Evolutionary conservation across 2,329 filamentous ascomycete species (phyloP).

Genomic region (Fusarium coffeatum): DNA sequence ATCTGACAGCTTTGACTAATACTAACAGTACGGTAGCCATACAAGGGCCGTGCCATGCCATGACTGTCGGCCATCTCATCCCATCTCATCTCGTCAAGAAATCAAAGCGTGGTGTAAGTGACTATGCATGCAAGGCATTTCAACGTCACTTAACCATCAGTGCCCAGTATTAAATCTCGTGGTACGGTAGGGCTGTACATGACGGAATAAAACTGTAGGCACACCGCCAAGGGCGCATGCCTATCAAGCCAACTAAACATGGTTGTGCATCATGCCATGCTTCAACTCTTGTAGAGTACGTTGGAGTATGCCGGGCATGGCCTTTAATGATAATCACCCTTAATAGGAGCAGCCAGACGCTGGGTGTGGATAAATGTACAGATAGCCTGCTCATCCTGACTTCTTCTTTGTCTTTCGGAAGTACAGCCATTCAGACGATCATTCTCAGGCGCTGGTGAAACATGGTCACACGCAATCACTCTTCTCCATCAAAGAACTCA

Average conservation of each 20-base stretch:
- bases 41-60: conserved; percentile 33
- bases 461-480: conserved; percentile 37
- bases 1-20: conserved; percentile 31
- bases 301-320: background rate
- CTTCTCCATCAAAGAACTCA: conserved; percentile 6
- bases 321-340: conserved; percentile 1
- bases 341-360: background rate
- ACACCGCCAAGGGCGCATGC: background rate
- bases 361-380: conserved; percentile 10
- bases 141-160: background rate
- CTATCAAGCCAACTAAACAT: background rate
- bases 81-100: conserved; percentile 7
- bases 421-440: conserved; percentile 17
- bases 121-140: background rate
- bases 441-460: conserved; percentile 41
- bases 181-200: background rate
- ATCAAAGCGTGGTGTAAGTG: conserved; percentile 20
- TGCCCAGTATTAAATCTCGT: background rate
- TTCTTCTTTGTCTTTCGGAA: conserved; percentile 24
- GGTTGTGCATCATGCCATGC: conserved; percentile 4
- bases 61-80: conserved; percentile 15
- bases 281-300: background rate
- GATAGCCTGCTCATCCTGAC: conserved; percentile 4
- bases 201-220: background rate
- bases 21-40: conserved; percentile 4